Conservation (phyloP, 2,329 filamentous ascomycete species). For the Neopestalotiopsis sp. region DNA sequence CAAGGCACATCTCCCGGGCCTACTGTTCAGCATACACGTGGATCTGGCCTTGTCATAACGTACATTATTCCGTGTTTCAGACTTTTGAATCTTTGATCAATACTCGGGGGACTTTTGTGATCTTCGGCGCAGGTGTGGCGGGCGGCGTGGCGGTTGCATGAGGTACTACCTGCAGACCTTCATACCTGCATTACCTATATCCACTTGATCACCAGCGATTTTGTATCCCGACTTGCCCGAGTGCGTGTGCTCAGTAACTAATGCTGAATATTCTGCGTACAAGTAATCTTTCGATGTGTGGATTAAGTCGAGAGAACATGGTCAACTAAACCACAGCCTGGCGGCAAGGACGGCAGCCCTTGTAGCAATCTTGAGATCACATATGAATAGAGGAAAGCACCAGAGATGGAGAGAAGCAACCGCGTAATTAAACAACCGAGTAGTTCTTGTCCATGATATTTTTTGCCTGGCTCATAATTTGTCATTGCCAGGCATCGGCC, state of each 20-base stretch:
- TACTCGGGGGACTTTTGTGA: not conserved
- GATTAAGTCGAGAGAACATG: no score
- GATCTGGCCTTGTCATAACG: not conserved
- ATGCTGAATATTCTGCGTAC: no score
- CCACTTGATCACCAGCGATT: not conserved
- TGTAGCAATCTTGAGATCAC: not conserved
- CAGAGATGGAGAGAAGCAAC: not conserved
- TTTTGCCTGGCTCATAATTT: not conserved
- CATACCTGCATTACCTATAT: no score
- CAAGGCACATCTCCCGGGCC: not conserved
- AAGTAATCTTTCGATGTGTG: no score
- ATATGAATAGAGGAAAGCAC: not conserved
- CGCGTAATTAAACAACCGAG: not conserved
- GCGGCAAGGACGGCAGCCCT: not conserved
- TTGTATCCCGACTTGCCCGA: not conserved
- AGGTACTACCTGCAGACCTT: no score
- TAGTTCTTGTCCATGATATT: not conserved
- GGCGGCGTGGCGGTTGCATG: no score
- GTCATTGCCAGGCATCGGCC: not conserved
- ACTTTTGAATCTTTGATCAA: not conserved
- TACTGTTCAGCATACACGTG: slow-evolving; percentile 5
- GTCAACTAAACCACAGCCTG: not conserved
- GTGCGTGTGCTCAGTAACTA: not conserved
- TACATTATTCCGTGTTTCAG: slow-evolving; percentile 11
- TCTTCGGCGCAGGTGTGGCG: not conserved